Base-by-base conservation (phyloP, 495 filamentous ascomycete species). In the Cudoniella acicularis region DNA sequence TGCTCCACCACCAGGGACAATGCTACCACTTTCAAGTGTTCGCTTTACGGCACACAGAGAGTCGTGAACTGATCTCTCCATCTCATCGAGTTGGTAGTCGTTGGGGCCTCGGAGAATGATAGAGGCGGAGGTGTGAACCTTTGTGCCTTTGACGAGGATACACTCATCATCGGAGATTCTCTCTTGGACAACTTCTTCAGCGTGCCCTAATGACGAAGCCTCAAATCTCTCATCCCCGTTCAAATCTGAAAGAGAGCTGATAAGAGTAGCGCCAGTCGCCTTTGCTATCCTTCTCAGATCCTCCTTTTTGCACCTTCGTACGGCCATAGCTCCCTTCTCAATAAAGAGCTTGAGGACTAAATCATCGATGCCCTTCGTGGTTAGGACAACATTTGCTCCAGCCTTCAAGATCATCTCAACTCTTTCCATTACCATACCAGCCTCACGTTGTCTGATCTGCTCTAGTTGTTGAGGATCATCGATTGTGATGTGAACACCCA, bases 171-270 rank as follows among this genome's bases (percentile, higher is more conserved):
- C 94, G 3, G 95, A 97, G 67, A 99, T 96, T 62, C 92, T 86
- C 76, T 98, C 95, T 73, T 99, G 94, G 25, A 87, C 80, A 60
- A 99, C 94, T 73, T 98, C 95, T 67, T 98, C 94, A 21, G 94
- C 94, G 60, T 89, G 79, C 30, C 94, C 94, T 23, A 99, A 81
- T 60, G 88, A 86, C 21, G 91, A 91, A 17, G 88, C 73, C 61
- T 98, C 95, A 68, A 98, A 99, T 68, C 88, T 89, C 79, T 99
- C 94, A 73, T 99, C 95, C 52, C 94, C 94, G 69, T 98, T 97
- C 56, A 99, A 76, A 69, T 99, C 96, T 10, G 94, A 96, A 18
- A 99, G 81, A 3, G 91, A 87, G 80, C 87, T 90, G 63, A 99
- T 79, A 24, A 99, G 81, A 18, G 92, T 96, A 13, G 95, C 95